A percentile compares a stretch with the other conserved stretches of the same genome.
These are phyloP conservation scores for Chlorophyllum brunneum DNA, from an alignment of 768 basidiomycete genomes.

Conservation along the genomic window DNA sequence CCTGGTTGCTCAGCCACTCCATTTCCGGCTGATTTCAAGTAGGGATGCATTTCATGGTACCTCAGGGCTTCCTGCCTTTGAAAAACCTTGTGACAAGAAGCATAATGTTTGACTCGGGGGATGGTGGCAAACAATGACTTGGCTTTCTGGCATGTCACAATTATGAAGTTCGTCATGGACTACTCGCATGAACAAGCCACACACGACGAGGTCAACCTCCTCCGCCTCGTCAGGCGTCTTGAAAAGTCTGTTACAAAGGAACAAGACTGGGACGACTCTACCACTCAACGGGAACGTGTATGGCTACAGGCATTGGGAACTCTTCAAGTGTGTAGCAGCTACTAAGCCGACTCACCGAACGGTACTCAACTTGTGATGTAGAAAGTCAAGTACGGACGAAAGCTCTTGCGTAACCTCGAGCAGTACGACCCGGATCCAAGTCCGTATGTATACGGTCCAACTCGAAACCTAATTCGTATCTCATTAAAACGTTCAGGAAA, in stretches of 20 bases:
- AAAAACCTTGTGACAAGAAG: too few species aligned
- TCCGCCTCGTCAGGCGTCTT: constrained; percentile 13
- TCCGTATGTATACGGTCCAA: background rate
- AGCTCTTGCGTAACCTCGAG: constrained; percentile 12
- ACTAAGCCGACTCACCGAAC: background rate
- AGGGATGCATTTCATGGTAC: too few species aligned
- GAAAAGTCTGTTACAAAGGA: constrained; percentile 8
- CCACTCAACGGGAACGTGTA: constrained; percentile 1
- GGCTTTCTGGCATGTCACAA: too few species aligned
- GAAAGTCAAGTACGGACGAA: constrained; percentile 16
- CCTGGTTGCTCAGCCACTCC: too few species aligned
- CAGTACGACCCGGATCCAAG: background rate
- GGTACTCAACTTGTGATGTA: background rate
- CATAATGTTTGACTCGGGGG: too few species aligned
- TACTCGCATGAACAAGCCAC: constrained; percentile 5
- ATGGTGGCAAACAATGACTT: too few species aligned
- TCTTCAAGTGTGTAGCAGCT: constrained; percentile 6
- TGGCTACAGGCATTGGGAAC: constrained; percentile 11
- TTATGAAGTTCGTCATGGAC: background rate
- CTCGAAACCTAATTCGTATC: background rate
- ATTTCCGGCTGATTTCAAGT: too few species aligned
- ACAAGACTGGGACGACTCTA: constrained; percentile 7
- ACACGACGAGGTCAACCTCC: constrained; percentile 16
- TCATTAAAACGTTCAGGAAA: constrained; percentile 28
- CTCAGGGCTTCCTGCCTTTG: too few species aligned